Evolutionary conservation across 2,329 filamentous ascomycete genomes (phyloP), one percentile per base, ranked within the genome.

Genomic region (Aspergillus aculeatinus): DNA sequence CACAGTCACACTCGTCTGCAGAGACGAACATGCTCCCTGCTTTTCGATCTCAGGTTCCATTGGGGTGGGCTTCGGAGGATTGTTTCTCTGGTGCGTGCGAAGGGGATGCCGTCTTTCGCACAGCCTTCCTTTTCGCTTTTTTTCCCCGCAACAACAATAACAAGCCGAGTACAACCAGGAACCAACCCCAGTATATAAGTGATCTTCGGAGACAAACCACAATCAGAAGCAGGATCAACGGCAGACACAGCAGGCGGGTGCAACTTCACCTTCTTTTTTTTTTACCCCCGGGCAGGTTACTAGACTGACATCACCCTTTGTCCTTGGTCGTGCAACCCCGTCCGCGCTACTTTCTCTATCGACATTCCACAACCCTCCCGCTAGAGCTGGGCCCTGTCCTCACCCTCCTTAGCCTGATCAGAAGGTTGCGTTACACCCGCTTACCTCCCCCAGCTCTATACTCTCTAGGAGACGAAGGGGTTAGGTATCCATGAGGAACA

Each of bases 31-130:
- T 57, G 48, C 61, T 55, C 61, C 60, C 21, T 56, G 63, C 48
- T 73, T 74, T 56, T 74, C 72, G 23, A 72, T 42, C 48, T 64
- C 71, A 44, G 62, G 47, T 44, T 42, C 48, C 66, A 67, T 68
- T 14, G 27, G 64, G 49, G 33, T 16, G 12, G 33, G 11, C 44
- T 33, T 35, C 23, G 50, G 47, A 44, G 33, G 48, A 44, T 10
- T 25, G 47, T 31, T 35, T 29, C 59, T 48, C 29, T 47, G 42
- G 23, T 16, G 25, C 16, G 16, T 16, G 25, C 21, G 16, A 44
- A 44, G 39, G 27, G 39, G 39, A 44, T 19, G 39, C 39, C 39
- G 39, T 16, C 6, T 16, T 12, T 44, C 39, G 16, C 16, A n/a
- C 39, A 44, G 48, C 33, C 33, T 35, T 12, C 33, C 33, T 23